Evolutionary conservation across 2,329 filamentous ascomycete species (phyloP), one percentile per base, ranked within the genome.

Genomic region (Stemphylium beticola): DNA sequence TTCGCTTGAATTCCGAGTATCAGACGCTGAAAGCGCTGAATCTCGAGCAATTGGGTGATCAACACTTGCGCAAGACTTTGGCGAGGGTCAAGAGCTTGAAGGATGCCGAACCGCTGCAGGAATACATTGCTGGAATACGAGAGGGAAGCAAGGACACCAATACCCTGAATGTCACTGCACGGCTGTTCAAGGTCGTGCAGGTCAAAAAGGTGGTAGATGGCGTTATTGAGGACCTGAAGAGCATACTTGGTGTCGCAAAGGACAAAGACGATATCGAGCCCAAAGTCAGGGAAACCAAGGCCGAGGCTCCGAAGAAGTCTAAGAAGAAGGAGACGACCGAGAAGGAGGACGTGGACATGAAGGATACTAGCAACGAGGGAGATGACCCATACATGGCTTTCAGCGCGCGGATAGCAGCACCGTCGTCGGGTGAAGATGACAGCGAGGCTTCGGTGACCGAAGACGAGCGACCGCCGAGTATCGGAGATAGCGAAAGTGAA

Each of bases 1-100:
- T 79, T 53, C 80, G 89, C 17, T 76, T 93, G 29, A 84, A 90
- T 58, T 82, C 83, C 31, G 90, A 88, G 67, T 81, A 86, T 39
- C 74, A 77, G 39, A 81, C 81, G 18, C 69, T 87, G 46, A 88
- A 87, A 77, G 81, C 70, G 7, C 76, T 88, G 34, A 79, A 87
- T 59, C 71, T 83, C 15, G 69, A 75, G 4, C 68, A 69, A 22
- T 77, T 79, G 1, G 84, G 83, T 2, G 77, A 82, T 58, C 78
- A 80, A 61, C 81, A 86, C 60, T 71, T 88, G 14, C 78, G 82
- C 62, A 86, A 85, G 69, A 81, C 82, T 41, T 73, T 87, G 29
- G 67, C 76, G 41, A 85, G 81, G 65, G 83, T 82, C 44, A 87
- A 87, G 69, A 79, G 81, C 12, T 79, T 87, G 37, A 78, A 78